These are phyloP conservation scores for Geotrichum reessii DNA, from an alignment of 1,139 yeast genomes.

Conservation along the genomic window DNA sequence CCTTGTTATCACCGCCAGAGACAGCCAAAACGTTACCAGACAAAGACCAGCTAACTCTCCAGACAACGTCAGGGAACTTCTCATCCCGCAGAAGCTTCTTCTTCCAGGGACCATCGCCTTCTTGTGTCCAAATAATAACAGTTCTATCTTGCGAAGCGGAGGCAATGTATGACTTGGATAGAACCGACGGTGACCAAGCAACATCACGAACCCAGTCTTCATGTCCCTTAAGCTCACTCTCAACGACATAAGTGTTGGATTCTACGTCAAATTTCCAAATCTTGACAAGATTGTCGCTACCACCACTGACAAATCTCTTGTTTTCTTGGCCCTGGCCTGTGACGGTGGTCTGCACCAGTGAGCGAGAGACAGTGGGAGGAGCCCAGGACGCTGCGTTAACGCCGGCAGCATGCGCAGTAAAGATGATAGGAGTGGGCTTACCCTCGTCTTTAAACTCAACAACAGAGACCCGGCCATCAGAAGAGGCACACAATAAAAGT, in stretches of 20 bases:
- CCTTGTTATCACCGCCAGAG: constrained; percentile 93
- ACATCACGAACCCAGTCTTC: constrained; percentile 98
- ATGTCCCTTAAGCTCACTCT: constrained; percentile 80
- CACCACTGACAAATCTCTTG: constrained; percentile 83
- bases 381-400: constrained; percentile 97
- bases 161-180: constrained; percentile 88
- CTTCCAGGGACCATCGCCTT: constrained; percentile 69
- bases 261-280: constrained; percentile 70
- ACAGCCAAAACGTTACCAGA: constrained; percentile 94
- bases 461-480: constrained; percentile 88
- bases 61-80: constrained; percentile 91
- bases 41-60: constrained; percentile 98
- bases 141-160: constrained; percentile 96
- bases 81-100: constrained; percentile 63
- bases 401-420: constrained; percentile 87
- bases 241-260: constrained; percentile 58
- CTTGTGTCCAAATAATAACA: constrained; percentile 89
- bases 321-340: constrained; percentile 33
- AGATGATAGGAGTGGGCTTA: constrained; percentile 56
- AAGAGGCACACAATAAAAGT: constrained; percentile 78
- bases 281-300: constrained; percentile 89
- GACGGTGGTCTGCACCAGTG: constrained; percentile 31
- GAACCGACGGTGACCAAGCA: constrained; percentile 92
- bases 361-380: constrained; percentile 49
- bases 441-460: constrained; percentile 92